Evolutionary conservation across 1,284 basidiomycete genomes (phyloP).

Genomic region (Cutaneotrichosporon sp.): DNA sequence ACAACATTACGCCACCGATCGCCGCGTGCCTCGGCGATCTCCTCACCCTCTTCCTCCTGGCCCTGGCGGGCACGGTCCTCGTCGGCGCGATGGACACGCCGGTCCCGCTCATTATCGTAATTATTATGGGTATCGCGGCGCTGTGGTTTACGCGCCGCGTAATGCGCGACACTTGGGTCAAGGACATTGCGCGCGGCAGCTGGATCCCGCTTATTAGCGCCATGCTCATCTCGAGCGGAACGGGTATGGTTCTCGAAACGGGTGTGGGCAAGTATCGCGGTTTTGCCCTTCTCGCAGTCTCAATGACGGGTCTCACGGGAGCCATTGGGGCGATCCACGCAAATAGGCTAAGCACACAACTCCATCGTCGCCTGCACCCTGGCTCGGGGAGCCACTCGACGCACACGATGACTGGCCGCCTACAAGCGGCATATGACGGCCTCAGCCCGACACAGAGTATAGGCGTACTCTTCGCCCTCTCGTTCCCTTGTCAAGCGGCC

Average conservation of each 20-base stretch:
- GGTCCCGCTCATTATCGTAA: constrained; percentile 61
- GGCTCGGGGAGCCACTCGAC: constrained; percentile 9
- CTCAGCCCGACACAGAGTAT: constrained; percentile 42
- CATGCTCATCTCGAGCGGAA: constrained; percentile 86
- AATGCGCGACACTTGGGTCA: constrained; percentile 55
- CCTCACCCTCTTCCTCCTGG: constrained; percentile 78
- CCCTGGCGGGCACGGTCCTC: constrained; percentile 61
- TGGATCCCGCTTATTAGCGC: constrained; percentile 83
- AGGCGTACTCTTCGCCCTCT: constrained; percentile 67
- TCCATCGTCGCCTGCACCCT: constrained; percentile 43
- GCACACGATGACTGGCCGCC: background rate
- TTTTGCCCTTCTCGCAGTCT: constrained; percentile 82
- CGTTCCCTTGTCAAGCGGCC: constrained; percentile 70
- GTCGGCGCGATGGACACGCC: constrained; percentile 66
- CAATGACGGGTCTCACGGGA: constrained; percentile 83
- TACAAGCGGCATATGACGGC: constrained; percentile 17
- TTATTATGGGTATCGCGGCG: constrained; percentile 61
- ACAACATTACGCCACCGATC: constrained; percentile 92
- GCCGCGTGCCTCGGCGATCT: constrained; percentile 91
- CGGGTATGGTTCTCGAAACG: constrained; percentile 85
- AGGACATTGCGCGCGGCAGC: constrained; percentile 68
- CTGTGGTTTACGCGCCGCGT: constrained; percentile 56
- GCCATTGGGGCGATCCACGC: constrained; percentile 88
- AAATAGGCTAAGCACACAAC: constrained; percentile 76
- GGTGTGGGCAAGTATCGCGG: constrained; percentile 85